These are phyloP conservation scores for Celoporthe dispersa DNA, from an alignment of 2,329 filamentous ascomycete species.

Conservation along the genomic window DNA sequence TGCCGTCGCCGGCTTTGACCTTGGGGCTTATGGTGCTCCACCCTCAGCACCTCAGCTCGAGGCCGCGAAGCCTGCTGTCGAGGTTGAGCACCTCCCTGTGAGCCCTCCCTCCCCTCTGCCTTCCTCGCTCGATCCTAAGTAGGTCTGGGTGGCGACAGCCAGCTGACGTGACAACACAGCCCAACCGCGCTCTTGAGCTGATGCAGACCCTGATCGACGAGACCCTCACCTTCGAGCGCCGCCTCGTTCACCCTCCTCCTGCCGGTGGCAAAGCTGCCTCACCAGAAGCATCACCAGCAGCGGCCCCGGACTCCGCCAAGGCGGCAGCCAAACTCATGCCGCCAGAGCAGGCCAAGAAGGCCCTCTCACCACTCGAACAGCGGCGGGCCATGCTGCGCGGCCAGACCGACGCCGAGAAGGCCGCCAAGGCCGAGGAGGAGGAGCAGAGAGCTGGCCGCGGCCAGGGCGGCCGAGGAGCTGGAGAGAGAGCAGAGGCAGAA, in stretches of 20 bases:
- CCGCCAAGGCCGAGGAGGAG: slow-evolving; percentile 15
- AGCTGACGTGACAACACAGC: slow-evolving; percentile 36
- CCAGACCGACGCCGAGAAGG: slow-evolving; percentile 24
- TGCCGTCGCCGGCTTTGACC: slow-evolving; percentile 20
- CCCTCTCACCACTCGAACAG: slow-evolving; percentile 32
- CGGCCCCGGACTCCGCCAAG: slow-evolving; percentile 32
- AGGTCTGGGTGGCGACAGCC: background rate
- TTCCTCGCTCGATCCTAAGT: background rate
- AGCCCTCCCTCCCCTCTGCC: slow-evolving; percentile 5
- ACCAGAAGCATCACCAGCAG: slow-evolving; percentile 23
- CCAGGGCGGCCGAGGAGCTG: slow-evolving; percentile 15
- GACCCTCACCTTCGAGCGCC: slow-evolving; percentile 45
- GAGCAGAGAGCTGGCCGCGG: background rate
- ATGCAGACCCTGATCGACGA: slow-evolving; percentile 42
- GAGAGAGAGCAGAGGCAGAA: slow-evolving; percentile 19
- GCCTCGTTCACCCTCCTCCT: slow-evolving; percentile 38
- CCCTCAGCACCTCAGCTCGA: slow-evolving; percentile 9
- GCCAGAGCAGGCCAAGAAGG: slow-evolving; percentile 26
- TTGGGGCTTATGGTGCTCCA: background rate
- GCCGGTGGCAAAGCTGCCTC: slow-evolving; percentile 25
- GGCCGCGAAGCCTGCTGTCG: slow-evolving; percentile 17
- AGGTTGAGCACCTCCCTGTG: slow-evolving; percentile 30
- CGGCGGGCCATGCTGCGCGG: slow-evolving; percentile 8
- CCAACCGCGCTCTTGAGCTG: slow-evolving; percentile 42
- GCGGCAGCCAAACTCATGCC: slow-evolving; percentile 29